These are phyloP conservation scores for Pichia pseudocactophila DNA, from an alignment of 805 yeast genomes.

Conservation along the genomic window DNA sequence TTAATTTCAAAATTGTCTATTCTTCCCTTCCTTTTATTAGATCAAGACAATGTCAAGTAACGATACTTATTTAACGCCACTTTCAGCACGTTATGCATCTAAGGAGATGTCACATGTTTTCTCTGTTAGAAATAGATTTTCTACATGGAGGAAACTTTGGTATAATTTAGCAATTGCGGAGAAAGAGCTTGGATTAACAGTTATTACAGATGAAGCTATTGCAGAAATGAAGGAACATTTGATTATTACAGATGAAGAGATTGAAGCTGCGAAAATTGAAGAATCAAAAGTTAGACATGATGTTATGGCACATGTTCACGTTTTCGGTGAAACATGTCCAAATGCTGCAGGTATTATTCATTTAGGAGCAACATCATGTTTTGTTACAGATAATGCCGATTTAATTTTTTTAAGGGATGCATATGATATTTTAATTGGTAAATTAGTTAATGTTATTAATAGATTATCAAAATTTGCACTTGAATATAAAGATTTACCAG, in stretches of 20 bases:
- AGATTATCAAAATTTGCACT: constrained; percentile 82
- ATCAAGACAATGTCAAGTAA: constrained; percentile 23
- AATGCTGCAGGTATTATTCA: constrained; percentile 97
- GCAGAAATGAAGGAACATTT: constrained; percentile 74
- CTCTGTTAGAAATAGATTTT: constrained; percentile 86
- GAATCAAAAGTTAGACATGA: constrained; percentile 98
- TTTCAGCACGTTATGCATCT: constrained; percentile 94
- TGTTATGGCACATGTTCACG: constrained; percentile 98
- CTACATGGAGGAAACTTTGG: constrained; percentile 99
- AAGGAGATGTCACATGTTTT: constrained; percentile 93
- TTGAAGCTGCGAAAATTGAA: constrained; percentile 78
- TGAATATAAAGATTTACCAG: constrained; percentile 90
- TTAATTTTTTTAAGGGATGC: constrained; percentile 94
- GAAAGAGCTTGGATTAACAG: constrained; percentile 75
- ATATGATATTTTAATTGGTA: constrained; percentile 85
- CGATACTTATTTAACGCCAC: constrained; percentile 85
- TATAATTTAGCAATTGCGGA: constrained; percentile 92
- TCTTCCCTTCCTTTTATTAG: neutral
- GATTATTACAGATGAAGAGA: constrained; percentile 85
- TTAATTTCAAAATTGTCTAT: too few species aligned
- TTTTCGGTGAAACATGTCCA: constrained; percentile 87
- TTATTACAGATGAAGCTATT: constrained; percentile 86
- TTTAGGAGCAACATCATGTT: constrained; percentile 97
- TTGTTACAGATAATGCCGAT: constrained; percentile 96
- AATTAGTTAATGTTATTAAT: constrained; percentile 91